Evolutionary conservation across 345 rosid genomes (phyloP).

Genomic region (Aurinia saxatilis): DNA sequence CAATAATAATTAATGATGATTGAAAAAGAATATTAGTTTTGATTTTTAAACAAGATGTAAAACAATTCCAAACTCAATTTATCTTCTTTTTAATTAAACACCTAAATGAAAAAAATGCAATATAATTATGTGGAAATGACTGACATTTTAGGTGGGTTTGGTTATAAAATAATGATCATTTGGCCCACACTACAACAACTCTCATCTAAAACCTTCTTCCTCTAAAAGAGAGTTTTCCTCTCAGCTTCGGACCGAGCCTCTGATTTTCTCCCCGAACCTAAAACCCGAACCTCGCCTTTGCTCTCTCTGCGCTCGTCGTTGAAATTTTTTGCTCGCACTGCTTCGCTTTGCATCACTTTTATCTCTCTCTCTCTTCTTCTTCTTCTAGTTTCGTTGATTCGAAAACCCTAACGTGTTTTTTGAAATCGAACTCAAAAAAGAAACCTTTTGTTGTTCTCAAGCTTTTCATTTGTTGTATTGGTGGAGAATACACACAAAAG

Average conservation of each 20-base stretch:
- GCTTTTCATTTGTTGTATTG: conserved; percentile 18
- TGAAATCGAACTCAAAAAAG: conserved; percentile 18
- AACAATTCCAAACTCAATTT: too few relatives aligned
- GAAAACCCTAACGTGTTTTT: conserved; percentile 32
- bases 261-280: conserved; percentile 15
- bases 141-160: conserved; percentile 20
- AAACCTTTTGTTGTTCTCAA: conserved; percentile 30
- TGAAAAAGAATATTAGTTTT: too few relatives aligned
- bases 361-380: conserved; percentile 26
- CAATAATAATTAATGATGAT: too few relatives aligned
- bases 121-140: too few relatives aligned
- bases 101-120: too few relatives aligned
- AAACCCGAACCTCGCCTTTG: conserved; percentile 35
- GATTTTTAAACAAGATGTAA: too few relatives aligned
- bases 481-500: conserved; percentile 14
- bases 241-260: conserved; percentile 18
- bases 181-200: conserved; percentile 17
- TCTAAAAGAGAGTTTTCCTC: neutral
- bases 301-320: conserved; percentile 48
- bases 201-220: conserved; percentile 1
- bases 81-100: too few relatives aligned
- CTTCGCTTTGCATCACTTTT: conserved; percentile 35
- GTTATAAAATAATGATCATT: conserved; percentile 4
- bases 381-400: conserved; percentile 23
- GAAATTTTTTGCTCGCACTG: conserved; percentile 47